Evolutionary conservation across 2,329 filamentous ascomycete genomes (phyloP).

Genomic region (Dactylella cylindrospora): DNA sequence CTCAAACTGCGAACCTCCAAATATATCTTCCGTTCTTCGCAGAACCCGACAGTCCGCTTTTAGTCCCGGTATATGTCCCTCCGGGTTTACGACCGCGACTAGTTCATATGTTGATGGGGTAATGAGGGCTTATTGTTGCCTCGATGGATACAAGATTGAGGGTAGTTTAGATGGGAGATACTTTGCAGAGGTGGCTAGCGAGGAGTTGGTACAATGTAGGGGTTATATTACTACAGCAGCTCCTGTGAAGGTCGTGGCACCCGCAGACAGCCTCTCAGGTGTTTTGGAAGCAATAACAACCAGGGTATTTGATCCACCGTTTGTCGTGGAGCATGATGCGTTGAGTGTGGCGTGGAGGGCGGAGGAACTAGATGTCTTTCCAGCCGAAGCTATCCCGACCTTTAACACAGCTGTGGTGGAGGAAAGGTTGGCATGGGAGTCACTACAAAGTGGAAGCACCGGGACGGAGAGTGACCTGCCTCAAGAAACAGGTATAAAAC

Average conservation of each 20-base stretch:
- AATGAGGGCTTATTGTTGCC: conserved; percentile 16
- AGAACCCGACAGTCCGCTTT: conserved; percentile 12
- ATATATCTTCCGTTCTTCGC: conserved; percentile 1
- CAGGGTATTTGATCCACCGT: background rate
- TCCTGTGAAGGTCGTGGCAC: background rate
- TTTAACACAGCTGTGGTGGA: background rate
- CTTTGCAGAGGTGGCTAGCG: conserved; percentile 1
- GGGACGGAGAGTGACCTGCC: background rate
- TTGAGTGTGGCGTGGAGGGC: conserved; percentile 8
- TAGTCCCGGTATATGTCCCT: conserved; percentile 11
- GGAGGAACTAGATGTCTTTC: background rate
- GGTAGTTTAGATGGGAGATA: conserved; percentile 2
- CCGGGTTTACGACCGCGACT: conserved; percentile 5
- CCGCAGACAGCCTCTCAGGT: background rate
- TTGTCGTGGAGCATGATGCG: conserved; percentile 11
- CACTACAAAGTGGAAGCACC: background rate
- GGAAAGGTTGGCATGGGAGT: conserved; percentile 2
- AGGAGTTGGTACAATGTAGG: conserved; percentile 8
- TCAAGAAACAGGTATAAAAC: background rate
- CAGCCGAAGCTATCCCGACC: conserved; percentile 1
- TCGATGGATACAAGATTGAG: background rate
- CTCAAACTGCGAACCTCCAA: conserved; percentile 6
- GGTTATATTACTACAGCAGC: conserved; percentile 8
- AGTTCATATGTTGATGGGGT: conserved; percentile 2
- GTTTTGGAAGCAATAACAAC: conserved; percentile 4